A percentile compares a stretch with the other conserved stretches of the same genome.
Evolutionary conservation across 768 basidiomycete species (phyloP).

Genomic region (Suillus alpinus): DNA sequence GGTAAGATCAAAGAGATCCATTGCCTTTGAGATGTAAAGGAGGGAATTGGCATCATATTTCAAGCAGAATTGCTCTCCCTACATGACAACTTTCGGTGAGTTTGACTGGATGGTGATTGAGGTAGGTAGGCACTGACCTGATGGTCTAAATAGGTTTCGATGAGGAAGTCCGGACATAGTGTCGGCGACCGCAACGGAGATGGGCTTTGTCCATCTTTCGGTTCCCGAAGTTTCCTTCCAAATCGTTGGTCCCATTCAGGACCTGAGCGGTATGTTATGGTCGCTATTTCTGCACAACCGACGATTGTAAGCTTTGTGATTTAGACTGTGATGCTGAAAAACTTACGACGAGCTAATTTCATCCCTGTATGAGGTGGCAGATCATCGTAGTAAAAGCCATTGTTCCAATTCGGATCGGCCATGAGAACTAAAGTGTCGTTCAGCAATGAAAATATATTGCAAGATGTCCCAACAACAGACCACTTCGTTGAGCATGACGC

Average conservation of each 20-base stretch:
- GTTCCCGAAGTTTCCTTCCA: constrained; percentile 66
- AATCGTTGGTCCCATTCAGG: constrained; percentile 99
- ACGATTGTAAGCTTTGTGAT: constrained; percentile 6
- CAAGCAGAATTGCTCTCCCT: constrained; percentile 96
- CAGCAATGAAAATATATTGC: neutral
- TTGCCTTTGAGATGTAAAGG: constrained; percentile 98
- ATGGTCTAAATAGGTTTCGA: constrained; percentile 98
- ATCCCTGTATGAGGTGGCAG: constrained; percentile 97
- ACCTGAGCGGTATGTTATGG: constrained; percentile 97
- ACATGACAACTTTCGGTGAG: constrained; percentile 6
- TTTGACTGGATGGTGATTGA: neutral
- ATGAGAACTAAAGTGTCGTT: constrained; percentile 70
- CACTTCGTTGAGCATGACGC: constrained; percentile 94
- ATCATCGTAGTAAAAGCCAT: constrained; percentile 94
- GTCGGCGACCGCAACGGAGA: constrained; percentile 48
- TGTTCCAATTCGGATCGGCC: constrained; percentile 99
- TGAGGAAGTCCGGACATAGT: constrained; percentile 95
- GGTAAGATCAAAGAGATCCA: constrained; percentile 99
- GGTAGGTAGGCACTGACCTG: constrained; percentile 40
- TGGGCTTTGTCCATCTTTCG: constrained; percentile 28
- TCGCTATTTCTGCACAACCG: constrained; percentile 80
- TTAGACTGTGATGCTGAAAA: constrained; percentile 9
- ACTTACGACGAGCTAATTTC: constrained; percentile 94
- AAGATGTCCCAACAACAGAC: constrained; percentile 42
- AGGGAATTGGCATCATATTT: constrained; percentile 99